A percentile compares a stretch with the other conserved stretches of the same genome.
Conservation (phyloP, 2,329 filamentous ascomycete genomes). For the Cryphonectria parasitica region DNA sequence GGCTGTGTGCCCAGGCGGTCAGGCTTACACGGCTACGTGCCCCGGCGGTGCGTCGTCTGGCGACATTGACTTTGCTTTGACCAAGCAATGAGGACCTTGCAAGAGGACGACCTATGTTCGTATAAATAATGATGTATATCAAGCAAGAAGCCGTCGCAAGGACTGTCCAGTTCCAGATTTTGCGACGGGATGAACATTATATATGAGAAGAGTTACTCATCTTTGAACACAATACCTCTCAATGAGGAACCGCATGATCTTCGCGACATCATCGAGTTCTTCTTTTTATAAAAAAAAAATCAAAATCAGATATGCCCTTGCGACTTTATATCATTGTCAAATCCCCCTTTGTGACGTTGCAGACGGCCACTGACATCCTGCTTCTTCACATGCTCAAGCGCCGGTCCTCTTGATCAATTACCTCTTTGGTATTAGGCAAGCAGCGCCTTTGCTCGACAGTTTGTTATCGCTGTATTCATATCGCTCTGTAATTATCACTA, state of each 20-base stretch:
- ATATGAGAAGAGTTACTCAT: background rate
- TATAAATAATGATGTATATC: background rate
- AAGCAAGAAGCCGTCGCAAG: background rate
- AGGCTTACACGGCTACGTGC: constrained; percentile 48
- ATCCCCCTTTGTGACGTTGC: background rate
- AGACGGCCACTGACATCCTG: background rate
- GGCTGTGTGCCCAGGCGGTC: constrained; percentile 55
- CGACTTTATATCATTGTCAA: background rate
- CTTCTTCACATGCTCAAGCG: background rate
- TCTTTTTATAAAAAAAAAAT: background rate
- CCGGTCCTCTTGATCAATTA: no score
- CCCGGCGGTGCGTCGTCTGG: constrained; percentile 51
- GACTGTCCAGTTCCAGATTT: background rate
- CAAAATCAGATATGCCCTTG: background rate
- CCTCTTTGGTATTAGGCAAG: no score
- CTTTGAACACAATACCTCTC: background rate
- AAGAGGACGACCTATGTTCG: background rate
- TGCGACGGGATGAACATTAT: background rate
- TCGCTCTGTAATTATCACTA: no score
- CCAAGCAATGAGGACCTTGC: constrained; percentile 27
- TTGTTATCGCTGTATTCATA: no score
- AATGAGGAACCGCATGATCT: no score
- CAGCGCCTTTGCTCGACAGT: no score
- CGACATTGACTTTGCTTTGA: constrained; percentile 48
- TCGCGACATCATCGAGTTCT: no score